Evolutionary conservation across 2,329 filamentous ascomycete genomes (phyloP), one percentile per base, ranked within the genome.

Genomic region (Claviceps sp.): DNA sequence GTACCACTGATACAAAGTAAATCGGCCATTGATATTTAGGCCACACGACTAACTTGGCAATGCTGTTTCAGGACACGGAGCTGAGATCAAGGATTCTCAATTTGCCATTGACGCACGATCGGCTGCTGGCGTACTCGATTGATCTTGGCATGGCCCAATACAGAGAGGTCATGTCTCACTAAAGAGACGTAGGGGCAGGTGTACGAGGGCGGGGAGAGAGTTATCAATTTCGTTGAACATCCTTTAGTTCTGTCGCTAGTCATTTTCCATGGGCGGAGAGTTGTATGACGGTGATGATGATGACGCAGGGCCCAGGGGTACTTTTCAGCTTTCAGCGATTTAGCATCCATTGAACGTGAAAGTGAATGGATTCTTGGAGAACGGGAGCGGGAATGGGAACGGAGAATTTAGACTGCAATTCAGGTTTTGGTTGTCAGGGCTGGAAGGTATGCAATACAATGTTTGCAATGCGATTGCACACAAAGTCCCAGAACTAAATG

Each of bases 81-180:
- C 62, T 71, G 51, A 62, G 62, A 50, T 64, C 61, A 37, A 64
- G 61, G 47, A 73, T 86, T 37, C 68, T 85, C 37, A 71, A 73
- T 48, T 66, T 86, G 40, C 82, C 82, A 1, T 70, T 91, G 50
- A 88, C 85, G 4, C 83, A 87, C 59, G 86, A 91, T 64, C 77
- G 81, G 41, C 78, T 85, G 59, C 68, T 89, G 54, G 75, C 78
- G 59, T 85, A 90, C 65, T 83, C 85, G 8, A 77, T 82, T 38
- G 80, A 86, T 55, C 71, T 89, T 58, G 83, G 84, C 57, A 73
- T 83, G 59, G 76, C 77, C 51, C 87, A 87, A 60, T 89, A 87
- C 65, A 74, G 74, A 54, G 76, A 77, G 52, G 72, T 85, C 42
- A 81, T 84, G 77, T 76, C 70, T 5, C 66, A 69, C 49, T 70